Base-by-base conservation (phyloP, 2,329 filamentous ascomycete species). In the Phyllosticta paracitricarpa region DNA sequence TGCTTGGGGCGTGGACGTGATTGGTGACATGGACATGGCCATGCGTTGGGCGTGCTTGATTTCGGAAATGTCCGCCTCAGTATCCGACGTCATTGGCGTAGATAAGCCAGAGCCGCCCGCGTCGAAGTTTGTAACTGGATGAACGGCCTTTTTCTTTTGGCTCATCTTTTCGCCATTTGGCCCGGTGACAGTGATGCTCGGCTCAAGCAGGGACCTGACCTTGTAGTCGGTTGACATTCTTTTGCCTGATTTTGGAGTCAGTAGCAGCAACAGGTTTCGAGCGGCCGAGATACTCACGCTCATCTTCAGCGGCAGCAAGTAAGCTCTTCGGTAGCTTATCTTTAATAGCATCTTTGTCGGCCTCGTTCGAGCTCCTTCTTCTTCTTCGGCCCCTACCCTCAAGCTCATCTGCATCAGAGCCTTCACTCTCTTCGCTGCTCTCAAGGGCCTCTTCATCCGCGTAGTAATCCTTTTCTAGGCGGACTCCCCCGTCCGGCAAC, bases 1-100 rank as follows among this genome's bases (percentile, higher is more conserved):
- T 0, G 86, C 83, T 57, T 88, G 87, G 0, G 87, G 86, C 1
- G 87, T 89, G 10, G 86, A 88, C 64, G 89, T 84, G 63, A 96
- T 86, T 6, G 87, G 83, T 0, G 91, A 96, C 76, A 92, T 86
- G 57, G 86, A 86, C 64, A 97, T 83, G 1, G 86, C 83, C 56
- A 99, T 82, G 65, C 88, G 89, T 73, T 97, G 94, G 0, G 94
- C 94, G 35, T 88, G 84, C 73, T 89, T 89, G 67, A 97, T 89
- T 66, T 96, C 92, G 28, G 85, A 86, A 56, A 92, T 79, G 62
- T 95, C 89, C 25, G 87, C 88, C 71, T 96, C 91, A 33, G 91
- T 87, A 63, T 97, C 94, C 2, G 91, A 95, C 64, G 91, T 88
- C 62, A 91, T 81, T 0, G 84, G 84, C 0, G 83, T 85, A 3